These are phyloP conservation scores for Bruguiera sexangula DNA, from an alignment of 345 rosid genomes.

Conservation along the genomic window DNA sequence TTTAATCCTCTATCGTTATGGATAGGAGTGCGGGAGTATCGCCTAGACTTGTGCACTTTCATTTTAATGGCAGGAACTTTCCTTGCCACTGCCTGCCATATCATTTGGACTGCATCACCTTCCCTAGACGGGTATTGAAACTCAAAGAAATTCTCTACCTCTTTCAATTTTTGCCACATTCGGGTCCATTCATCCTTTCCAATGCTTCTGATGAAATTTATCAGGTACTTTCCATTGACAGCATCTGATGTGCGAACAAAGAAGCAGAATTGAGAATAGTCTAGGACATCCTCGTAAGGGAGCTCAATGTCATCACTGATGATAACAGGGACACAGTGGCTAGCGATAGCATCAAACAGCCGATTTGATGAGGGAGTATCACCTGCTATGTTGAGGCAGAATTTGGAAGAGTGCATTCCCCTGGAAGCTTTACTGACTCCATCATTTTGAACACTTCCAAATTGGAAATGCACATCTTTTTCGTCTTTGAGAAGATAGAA, in stretches of 20 bases:
- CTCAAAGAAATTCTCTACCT: constrained; percentile 52
- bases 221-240: constrained; percentile 55
- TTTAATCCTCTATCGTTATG: constrained; percentile 21
- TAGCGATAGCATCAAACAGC: constrained; percentile 86
- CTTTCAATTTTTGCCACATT: constrained; percentile 65
- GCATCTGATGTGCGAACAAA: constrained; percentile 81
- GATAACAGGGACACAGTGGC: constrained; percentile 89
- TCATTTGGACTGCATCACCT: constrained; percentile 81
- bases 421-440: constrained; percentile 61
- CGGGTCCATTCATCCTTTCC: constrained; percentile 67
- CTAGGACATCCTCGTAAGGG: constrained; percentile 81
- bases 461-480: constrained; percentile 81
- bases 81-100: constrained; percentile 82
- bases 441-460: constrained; percentile 62
- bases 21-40: constrained; percentile 40
- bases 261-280: constrained; percentile 83
- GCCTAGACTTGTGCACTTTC: constrained; percentile 61
- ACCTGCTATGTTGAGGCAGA: constrained; percentile 93
- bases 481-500: constrained; percentile 68
- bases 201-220: constrained; percentile 56
- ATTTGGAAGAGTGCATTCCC: constrained; percentile 86
- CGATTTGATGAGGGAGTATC: constrained; percentile 97
- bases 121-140: constrained; percentile 59
- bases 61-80: constrained; percentile 57
- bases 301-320: constrained; percentile 93